Conservation (phyloP, 495 filamentous ascomycete species). For the Bacidia gigantensis region DNA sequence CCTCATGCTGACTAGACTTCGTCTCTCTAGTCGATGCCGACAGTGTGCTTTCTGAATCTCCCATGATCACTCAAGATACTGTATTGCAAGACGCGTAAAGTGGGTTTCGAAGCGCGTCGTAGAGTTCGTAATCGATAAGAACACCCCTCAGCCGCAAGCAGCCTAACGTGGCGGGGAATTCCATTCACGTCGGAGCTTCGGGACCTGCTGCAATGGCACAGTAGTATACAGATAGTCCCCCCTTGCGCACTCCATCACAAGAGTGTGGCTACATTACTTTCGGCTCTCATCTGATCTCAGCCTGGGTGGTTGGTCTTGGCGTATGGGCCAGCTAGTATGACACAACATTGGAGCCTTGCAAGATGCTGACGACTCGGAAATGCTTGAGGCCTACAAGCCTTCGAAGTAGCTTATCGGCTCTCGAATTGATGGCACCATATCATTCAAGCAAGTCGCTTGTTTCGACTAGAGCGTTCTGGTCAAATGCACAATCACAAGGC, state of each 20-base stretch:
- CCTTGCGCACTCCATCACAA: background rate
- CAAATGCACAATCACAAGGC: background rate
- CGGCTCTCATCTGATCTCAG: background rate
- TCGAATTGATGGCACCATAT: background rate
- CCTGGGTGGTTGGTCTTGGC: no score
- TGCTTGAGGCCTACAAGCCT: background rate
- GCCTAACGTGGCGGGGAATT: background rate
- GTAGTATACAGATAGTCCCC: no score
- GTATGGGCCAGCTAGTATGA: no score
- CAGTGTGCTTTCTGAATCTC: background rate
- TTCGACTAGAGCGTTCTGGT: background rate
- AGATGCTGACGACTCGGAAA: background rate
- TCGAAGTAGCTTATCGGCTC: background rate
- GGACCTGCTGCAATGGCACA: no score
- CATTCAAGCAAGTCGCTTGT: background rate
- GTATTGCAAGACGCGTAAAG: no score
- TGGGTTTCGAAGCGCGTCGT: background rate
- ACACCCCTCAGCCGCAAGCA: background rate
- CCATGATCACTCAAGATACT: no score
- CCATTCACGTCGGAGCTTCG: background rate
- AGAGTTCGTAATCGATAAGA: background rate
- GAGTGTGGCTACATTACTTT: background rate
- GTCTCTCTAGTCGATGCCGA: slow-evolving; percentile 1
- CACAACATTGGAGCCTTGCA: no score
- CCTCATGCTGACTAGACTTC: slow-evolving; percentile 37